phyloP scores from a whole-genome alignment of 2,329 filamentous ascomycete genomes.

The Sordariomycetes sp. region DNA sequence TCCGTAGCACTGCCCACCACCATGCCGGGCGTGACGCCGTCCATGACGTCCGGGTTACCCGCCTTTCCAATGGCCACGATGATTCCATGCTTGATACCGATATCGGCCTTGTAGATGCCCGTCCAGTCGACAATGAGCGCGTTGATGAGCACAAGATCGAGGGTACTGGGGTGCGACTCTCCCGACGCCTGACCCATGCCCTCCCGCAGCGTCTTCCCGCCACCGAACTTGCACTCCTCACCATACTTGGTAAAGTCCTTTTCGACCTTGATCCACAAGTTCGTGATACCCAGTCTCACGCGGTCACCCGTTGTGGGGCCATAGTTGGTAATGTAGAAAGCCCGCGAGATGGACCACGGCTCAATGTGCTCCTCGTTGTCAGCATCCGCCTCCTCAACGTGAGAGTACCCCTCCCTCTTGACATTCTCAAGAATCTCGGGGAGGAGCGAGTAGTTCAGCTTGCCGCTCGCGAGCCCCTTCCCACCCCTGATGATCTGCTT shows the following conservation, averaged over 20 bases:
- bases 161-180: conserved; percentile 52
- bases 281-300: conserved; percentile 70
- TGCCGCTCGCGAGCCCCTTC: conserved; percentile 64
- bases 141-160: conserved; percentile 83
- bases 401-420: conserved; percentile 63
- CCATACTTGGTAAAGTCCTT: conserved; percentile 74
- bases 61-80: conserved; percentile 90
- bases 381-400: conserved; percentile 51
- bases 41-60: conserved; percentile 95
- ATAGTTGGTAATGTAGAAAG: conserved; percentile 78
- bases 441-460: conserved; percentile 48
- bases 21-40: conserved; percentile 66
- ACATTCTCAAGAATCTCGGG: conserved; percentile 56
- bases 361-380: conserved; percentile 40
- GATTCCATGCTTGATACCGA: conserved; percentile 76
- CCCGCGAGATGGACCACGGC: conserved; percentile 58
- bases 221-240: conserved; percentile 91
- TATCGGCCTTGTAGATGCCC: conserved; percentile 93
- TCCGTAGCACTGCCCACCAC: conserved; percentile 81
- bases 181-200: conserved; percentile 92
- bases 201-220: conserved; percentile 84
- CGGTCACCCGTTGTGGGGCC: conserved; percentile 81
- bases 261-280: conserved; percentile 85
- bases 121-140: conserved; percentile 83
- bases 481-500: conserved; percentile 70